A percentile compares a stretch with the other conserved stretches of the same genome.
Conservation (phyloP, 768 basidiomycete genomes). For the Suillus subalutaceus region DNA sequence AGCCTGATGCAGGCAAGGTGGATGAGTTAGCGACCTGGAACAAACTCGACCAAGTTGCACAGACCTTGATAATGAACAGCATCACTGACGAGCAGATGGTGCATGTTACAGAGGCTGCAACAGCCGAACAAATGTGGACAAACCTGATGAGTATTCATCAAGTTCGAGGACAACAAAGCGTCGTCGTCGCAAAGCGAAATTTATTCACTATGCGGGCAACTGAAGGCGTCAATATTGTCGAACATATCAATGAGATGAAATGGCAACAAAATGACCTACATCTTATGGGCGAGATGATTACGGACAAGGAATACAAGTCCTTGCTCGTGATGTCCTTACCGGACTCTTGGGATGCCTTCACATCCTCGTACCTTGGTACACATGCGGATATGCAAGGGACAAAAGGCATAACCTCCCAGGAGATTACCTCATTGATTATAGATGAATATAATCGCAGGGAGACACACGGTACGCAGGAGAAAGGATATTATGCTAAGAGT, state of each 20-base stretch:
- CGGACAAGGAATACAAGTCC: background rate
- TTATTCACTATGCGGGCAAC: background rate
- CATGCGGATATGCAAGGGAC: background rate
- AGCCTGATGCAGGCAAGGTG: too few species aligned
- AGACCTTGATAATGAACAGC: too few species aligned
- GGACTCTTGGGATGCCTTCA: constrained; percentile 1
- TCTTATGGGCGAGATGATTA: background rate
- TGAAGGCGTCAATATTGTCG: background rate
- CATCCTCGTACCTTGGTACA: constrained; percentile 3
- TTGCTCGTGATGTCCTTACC: constrained; percentile 10
- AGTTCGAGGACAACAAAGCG: constrained; percentile 4
- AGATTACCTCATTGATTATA: too few species aligned
- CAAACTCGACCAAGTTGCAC: too few species aligned
- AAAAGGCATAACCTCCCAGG: too few species aligned
- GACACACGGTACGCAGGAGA: too few species aligned
- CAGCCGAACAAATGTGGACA: background rate
- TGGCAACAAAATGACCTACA: background rate
- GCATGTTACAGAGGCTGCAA: too few species aligned
- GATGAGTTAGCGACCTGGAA: too few species aligned
- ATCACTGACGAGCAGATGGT: constrained; percentile 8
- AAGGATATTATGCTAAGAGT: too few species aligned
- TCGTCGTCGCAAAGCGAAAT: background rate
- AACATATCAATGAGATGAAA: constrained; percentile 4
- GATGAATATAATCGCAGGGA: too few species aligned
- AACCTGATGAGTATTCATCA: constrained; percentile 7